Evolutionary conservation across 2,329 filamentous ascomycete species (phyloP).

Genomic region (Aureobasidium namibiae): DNA sequence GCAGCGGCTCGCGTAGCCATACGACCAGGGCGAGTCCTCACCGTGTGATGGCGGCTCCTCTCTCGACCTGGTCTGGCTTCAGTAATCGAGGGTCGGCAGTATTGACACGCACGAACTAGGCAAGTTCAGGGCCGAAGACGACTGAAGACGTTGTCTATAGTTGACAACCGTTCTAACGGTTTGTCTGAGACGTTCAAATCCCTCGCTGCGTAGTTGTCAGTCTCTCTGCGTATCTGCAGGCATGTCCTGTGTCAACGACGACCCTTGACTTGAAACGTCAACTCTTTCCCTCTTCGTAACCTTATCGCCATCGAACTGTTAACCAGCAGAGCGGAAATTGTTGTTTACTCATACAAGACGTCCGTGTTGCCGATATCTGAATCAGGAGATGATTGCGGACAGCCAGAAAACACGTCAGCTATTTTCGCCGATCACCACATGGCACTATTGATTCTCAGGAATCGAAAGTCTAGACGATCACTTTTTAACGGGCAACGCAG

Average conservation of each 20-base stretch:
- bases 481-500: not conserved
- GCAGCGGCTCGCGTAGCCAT: not conserved
- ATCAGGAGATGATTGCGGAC: not conserved
- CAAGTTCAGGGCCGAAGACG: not conserved
- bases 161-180: conserved; percentile 2
- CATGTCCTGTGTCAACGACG: not conserved
- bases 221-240: not conserved
- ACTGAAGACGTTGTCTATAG: not conserved
- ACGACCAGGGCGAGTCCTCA: not conserved
- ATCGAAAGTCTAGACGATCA: not conserved
- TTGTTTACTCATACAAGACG: too few relatives aligned
- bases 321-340: too few relatives aligned
- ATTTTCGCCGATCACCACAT: not conserved
- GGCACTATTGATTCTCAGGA: not conserved
- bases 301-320: too few relatives aligned
- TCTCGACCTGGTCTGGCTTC: not conserved
- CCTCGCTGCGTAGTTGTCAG: not conserved
- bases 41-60: not conserved
- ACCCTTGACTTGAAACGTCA: not conserved
- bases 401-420: not conserved
- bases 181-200: not conserved
- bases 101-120: not conserved
- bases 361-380: not conserved
- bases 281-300: not conserved
- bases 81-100: not conserved